phyloP scores from a whole-genome alignment of 306 rosid genomes.

The Gleditsia sinensis region DNA sequence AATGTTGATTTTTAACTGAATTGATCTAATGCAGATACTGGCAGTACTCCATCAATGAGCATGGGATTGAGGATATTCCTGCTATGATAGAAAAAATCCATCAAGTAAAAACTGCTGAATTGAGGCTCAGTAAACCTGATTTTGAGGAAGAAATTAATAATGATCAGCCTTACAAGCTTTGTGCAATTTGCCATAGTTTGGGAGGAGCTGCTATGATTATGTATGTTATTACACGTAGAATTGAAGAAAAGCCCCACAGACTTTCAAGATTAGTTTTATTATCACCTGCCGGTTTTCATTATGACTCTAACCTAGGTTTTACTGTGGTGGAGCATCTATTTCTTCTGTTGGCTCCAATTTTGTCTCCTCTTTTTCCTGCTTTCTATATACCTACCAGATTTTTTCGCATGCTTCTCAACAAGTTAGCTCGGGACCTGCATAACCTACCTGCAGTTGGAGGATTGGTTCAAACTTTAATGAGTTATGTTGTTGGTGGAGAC shows the following conservation, averaged over 20 bases:
- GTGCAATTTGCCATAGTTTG: conserved; percentile 73
- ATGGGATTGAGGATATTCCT: conserved; percentile 68
- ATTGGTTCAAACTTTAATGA: conserved; percentile 67
- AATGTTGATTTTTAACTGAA: neutral
- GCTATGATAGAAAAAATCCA: conserved; percentile 75
- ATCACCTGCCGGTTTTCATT: conserved; percentile 80
- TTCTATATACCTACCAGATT: conserved; percentile 75
- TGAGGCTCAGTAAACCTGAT: conserved; percentile 60
- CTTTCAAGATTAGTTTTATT: conserved; percentile 65
- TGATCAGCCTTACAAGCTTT: conserved; percentile 68
- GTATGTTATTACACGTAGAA: conserved; percentile 58
- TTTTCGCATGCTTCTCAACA: conserved; percentile 76
- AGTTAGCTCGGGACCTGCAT: conserved; percentile 71
- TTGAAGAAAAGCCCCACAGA: conserved; percentile 66
- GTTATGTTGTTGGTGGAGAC: conserved; percentile 71
- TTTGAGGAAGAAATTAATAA: conserved; percentile 47
- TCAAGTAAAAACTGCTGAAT: conserved; percentile 60
- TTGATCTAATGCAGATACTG: conserved; percentile 57
- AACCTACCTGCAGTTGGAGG: conserved; percentile 78
- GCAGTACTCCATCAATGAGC: conserved; percentile 78
- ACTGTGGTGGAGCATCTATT: conserved; percentile 44
- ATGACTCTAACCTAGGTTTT: conserved; percentile 53
- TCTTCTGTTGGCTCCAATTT: conserved; percentile 51
- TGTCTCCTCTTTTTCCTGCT: conserved; percentile 58
- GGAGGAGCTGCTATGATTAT: conserved; percentile 76